Evolutionary conservation across 164 flowering plant genomes (phyloP).

Genomic region (Protea cynaroides): DNA sequence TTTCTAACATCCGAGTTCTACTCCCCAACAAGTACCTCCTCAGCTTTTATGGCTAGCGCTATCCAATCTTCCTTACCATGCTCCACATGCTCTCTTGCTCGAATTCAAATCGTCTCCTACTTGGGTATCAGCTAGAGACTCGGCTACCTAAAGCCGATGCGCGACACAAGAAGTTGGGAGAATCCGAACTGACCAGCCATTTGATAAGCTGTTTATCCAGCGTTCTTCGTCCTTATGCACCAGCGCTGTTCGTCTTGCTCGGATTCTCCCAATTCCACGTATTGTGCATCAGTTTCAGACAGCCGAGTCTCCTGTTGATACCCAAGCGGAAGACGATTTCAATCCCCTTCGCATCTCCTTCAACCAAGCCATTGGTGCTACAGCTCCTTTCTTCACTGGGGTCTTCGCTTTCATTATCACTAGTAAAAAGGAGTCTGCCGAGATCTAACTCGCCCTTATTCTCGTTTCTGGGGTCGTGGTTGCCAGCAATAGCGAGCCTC

Average conservation of each 20-base stretch:
- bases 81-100: conserved; percentile 21
- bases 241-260: no score
- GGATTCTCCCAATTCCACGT: no score
- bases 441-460: conserved; percentile 15
- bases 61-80: conserved; percentile 18
- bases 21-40: conserved; percentile 18
- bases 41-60: conserved; percentile 16
- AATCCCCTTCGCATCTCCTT: conserved; percentile 18
- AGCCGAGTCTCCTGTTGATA: no score
- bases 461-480: conserved; percentile 19
- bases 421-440: conserved; percentile 15
- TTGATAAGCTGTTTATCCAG: no score
- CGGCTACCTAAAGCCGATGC: no score
- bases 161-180: no score
- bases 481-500: conserved; percentile 16
- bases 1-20: conserved; percentile 18
- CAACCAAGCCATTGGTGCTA: conserved; percentile 25
- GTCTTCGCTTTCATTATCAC: conserved; percentile 22
- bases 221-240: no score
- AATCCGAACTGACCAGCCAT: no score
- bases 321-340: no score
- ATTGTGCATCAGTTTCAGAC: no score
- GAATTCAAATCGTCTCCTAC: no score
- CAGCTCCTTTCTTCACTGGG: conserved; percentile 21
- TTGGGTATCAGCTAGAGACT: no score